phyloP scores from a whole-genome alignment of 129 eudicot species.

The Centella asiatica region DNA sequence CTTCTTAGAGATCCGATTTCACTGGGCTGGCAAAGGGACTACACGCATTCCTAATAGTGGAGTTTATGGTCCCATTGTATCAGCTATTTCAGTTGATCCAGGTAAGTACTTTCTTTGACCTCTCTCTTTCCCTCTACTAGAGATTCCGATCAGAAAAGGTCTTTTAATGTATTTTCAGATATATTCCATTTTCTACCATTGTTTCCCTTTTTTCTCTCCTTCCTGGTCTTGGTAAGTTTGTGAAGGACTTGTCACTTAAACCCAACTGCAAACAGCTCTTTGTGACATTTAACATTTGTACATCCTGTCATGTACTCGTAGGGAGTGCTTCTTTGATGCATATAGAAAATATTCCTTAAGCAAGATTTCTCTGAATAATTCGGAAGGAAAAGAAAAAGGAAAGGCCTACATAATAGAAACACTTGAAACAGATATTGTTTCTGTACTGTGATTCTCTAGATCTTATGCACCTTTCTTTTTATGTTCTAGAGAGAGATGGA shows the following conservation, averaged over 20 bases:
- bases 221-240: neutral
- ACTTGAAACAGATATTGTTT: neutral
- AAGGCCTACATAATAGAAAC: no score
- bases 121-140: neutral
- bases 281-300: no score
- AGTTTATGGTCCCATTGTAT: constrained; percentile 77
- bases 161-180: neutral
- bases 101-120: constrained; percentile 30
- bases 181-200: neutral
- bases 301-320: neutral
- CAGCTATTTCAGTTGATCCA: constrained; percentile 74
- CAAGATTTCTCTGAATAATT: no score
- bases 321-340: neutral
- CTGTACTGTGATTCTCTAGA: neutral
- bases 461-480: neutral
- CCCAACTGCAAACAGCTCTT: no score
- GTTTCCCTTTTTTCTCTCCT: neutral
- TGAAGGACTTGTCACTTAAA: neutral
- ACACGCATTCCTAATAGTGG: constrained; percentile 71
- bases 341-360: neutral
- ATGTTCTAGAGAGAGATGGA: neutral
- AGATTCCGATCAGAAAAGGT: neutral
- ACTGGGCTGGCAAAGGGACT: constrained; percentile 87
- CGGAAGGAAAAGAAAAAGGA: no score
- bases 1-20: constrained; percentile 69